These are phyloP conservation scores for Aspergillus sp. DNA, from an alignment of 2,329 filamentous ascomycete species.

Conservation along the genomic window DNA sequence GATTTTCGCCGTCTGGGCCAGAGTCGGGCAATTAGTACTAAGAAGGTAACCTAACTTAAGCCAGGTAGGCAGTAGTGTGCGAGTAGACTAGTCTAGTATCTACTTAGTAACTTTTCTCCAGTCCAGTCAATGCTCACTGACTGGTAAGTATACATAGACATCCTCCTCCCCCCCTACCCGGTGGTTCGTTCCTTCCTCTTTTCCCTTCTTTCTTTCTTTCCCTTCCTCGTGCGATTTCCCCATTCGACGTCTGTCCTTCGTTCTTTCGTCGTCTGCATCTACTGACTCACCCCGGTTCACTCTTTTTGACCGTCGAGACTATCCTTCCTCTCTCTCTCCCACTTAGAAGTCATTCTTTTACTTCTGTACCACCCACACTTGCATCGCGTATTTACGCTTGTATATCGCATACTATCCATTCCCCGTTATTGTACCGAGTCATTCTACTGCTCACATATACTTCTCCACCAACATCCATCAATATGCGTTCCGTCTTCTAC, in stretches of 20 bases:
- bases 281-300: slow-evolving; percentile 9
- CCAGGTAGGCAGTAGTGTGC: too few species aligned
- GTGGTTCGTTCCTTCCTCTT: slow-evolving; percentile 11
- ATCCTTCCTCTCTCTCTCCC: background rate
- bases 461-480: slow-evolving; percentile 21
- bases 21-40: background rate
- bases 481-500: slow-evolving; percentile 50
- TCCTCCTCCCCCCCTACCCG: slow-evolving; percentile 6
- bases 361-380: background rate
- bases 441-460: slow-evolving; percentile 2
- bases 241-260: slow-evolving; percentile 13
- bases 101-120: too few species aligned
- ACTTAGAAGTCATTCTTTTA: background rate
- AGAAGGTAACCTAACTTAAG: too few species aligned
- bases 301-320: slow-evolving; percentile 6
- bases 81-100: too few species aligned
- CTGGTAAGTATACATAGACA: background rate
- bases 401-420: slow-evolving; percentile 6
- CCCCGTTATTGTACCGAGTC: slow-evolving; percentile 9
- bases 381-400: background rate
- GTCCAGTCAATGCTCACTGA: too few species aligned
- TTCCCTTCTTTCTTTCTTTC: slow-evolving; percentile 11
- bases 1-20: background rate
- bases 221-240: slow-evolving; percentile 16
- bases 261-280: slow-evolving; percentile 4